Evolutionary conservation across 306 rosid species (phyloP).

Genomic region (Rubus idaeus): DNA sequence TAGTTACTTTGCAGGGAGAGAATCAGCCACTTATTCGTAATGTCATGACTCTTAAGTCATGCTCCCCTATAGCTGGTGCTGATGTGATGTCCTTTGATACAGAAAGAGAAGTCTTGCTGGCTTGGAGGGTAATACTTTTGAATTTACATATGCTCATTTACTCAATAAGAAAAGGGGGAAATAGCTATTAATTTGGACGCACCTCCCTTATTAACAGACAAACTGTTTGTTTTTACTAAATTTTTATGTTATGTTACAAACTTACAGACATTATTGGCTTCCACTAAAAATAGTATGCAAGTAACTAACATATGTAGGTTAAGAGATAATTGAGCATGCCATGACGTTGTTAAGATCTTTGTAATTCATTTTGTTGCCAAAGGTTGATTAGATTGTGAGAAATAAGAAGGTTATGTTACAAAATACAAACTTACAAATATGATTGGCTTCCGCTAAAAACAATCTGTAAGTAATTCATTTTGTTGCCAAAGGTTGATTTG

Average conservation of each 20-base stretch:
- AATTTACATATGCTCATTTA: constrained; percentile 18
- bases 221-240: neutral
- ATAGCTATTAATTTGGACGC: neutral
- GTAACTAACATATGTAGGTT: neutral
- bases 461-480: neutral
- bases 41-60: constrained; percentile 93
- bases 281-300: neutral
- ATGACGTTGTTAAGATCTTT: neutral
- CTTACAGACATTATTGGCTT: neutral
- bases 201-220: neutral
- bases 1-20: constrained; percentile 92
- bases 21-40: constrained; percentile 73
- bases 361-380: neutral
- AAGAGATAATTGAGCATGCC: neutral
- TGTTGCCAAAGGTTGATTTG: neutral
- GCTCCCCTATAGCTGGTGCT: constrained; percentile 92
- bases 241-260: neutral
- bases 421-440: neutral
- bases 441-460: neutral
- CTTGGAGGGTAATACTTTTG: constrained; percentile 84
- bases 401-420: neutral
- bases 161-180: neutral
- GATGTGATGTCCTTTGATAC: constrained; percentile 90
- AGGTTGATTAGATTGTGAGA: neutral
- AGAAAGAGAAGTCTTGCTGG: constrained; percentile 84